Conservation (phyloP, 768 basidiomycete genomes). For the Crepidotus variabilis region DNA sequence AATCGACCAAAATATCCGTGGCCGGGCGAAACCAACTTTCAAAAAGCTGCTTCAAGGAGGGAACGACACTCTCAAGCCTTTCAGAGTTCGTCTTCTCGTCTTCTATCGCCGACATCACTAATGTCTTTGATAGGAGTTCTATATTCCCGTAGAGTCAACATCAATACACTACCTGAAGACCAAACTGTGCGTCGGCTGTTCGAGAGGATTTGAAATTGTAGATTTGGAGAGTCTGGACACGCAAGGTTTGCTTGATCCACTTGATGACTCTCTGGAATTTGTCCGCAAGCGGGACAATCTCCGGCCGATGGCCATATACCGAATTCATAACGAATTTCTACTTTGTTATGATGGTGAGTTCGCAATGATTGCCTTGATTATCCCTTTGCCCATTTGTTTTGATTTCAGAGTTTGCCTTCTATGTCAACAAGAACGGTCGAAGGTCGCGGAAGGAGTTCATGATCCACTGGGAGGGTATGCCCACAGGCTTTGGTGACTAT, state of each 20-base stretch:
- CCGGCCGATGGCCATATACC: constrained; percentile 93
- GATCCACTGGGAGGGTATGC: constrained; percentile 95
- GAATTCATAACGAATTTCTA: constrained; percentile 94
- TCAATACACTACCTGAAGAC: constrained; percentile 98
- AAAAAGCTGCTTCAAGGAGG: constrained; percentile 91
- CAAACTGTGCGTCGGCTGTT: constrained; percentile 94
- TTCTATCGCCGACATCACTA: neutral
- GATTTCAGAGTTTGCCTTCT: constrained; percentile 90
- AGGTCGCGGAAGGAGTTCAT: constrained; percentile 88
- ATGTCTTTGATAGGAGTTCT: constrained; percentile 76
- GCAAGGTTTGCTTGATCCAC: constrained; percentile 91
- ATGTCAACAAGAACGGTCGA: constrained; percentile 95
- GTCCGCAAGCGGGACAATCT: constrained; percentile 86
- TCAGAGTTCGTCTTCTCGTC: constrained; percentile 56
- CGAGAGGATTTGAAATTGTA: constrained; percentile 97
- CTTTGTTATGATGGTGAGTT: constrained; percentile 93
- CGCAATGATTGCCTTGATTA: neutral
- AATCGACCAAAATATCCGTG: constrained; percentile 82
- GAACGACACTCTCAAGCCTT: constrained; percentile 89
- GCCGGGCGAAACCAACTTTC: constrained; percentile 86
- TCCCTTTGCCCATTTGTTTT: constrained; percentile 7
- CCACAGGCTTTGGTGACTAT: constrained; percentile 87
- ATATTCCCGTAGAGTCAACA: constrained; percentile 95
- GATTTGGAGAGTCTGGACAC: constrained; percentile 97
- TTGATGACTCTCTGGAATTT: constrained; percentile 89